Percentiles rank a stretch among this genome's conserved stretches.
These are phyloP conservation scores for Panellus pusillus DNA, from an alignment of 768 basidiomycete species.

Conservation along the genomic window DNA sequence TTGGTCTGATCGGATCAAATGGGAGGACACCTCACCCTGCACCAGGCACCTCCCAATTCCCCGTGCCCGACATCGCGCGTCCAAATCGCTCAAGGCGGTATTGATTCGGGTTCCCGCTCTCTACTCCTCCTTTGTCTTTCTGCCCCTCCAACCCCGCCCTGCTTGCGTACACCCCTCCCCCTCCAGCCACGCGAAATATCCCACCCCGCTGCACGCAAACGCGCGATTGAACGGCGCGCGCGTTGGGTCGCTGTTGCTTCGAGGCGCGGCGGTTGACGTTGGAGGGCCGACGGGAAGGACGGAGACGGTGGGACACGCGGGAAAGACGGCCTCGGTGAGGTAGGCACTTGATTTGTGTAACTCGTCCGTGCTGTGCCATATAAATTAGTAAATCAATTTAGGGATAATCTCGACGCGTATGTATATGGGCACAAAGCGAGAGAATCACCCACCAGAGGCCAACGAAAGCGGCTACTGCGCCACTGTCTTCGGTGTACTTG, in stretches of 20 bases:
- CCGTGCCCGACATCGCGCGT: constrained; percentile 73
- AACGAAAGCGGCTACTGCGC: constrained; percentile 70
- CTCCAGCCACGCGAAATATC: constrained; percentile 78
- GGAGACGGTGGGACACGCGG: constrained; percentile 16
- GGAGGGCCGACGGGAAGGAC: not conserved
- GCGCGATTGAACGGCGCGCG: constrained; percentile 73
- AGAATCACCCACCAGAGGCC: constrained; percentile 55
- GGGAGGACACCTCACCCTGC: constrained; percentile 42
- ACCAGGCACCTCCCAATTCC: constrained; percentile 67
- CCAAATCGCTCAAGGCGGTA: constrained; percentile 69
- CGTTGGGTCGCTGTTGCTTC: constrained; percentile 43
- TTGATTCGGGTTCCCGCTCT: constrained; percentile 35
- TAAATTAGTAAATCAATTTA: too few relatives aligned
- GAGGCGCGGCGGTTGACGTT: constrained; percentile 25
- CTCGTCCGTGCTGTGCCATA: constrained; percentile 61
- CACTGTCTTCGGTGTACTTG: constrained; percentile 61
- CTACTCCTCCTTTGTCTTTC: not conserved
- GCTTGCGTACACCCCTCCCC: constrained; percentile 45
- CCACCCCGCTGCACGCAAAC: constrained; percentile 47
- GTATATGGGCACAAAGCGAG: not conserved
- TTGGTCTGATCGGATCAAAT: not conserved
- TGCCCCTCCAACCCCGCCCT: constrained; percentile 29
- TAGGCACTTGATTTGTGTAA: constrained; percentile 75
- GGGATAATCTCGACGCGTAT: not conserved
- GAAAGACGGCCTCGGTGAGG: constrained; percentile 65